Conservation (phyloP, 1,139 yeast species). For the Suhomyces maxii region DNA sequence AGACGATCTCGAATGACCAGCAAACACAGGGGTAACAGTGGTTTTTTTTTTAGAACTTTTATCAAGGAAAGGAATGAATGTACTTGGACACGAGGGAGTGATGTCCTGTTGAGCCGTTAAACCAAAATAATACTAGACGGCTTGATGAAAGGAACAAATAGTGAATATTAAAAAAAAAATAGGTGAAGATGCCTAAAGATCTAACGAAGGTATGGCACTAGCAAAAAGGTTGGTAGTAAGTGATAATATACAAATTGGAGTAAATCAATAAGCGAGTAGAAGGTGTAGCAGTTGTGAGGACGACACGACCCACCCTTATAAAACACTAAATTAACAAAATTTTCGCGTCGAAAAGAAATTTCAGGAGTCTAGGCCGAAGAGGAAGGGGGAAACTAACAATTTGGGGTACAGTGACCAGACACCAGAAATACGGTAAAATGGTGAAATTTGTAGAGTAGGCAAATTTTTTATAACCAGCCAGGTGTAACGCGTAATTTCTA, state of each 20-base stretch:
- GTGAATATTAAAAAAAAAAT: not conserved
- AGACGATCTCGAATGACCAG: too few species aligned
- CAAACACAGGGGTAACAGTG: too few species aligned
- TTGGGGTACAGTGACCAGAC: not conserved
- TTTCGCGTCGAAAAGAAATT: slow-evolving; percentile 11
- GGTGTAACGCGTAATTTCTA: too few species aligned
- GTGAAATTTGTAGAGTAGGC: too few species aligned
- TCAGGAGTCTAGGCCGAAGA: not conserved
- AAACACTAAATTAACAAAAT: not conserved
- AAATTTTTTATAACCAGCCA: too few species aligned
- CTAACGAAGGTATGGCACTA: not conserved
- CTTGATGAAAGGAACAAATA: too few species aligned
- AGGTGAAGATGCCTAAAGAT: not conserved
- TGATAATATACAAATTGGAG: not conserved
- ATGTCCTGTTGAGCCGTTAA: too few species aligned
- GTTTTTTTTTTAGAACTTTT: too few species aligned
- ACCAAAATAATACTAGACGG: too few species aligned
- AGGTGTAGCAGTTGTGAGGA: slow-evolving; percentile 2
- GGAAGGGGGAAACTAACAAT: not conserved
- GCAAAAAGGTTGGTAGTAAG: not conserved
- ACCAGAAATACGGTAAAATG: too few species aligned
- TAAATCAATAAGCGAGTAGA: not conserved
- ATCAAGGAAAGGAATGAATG: too few species aligned
- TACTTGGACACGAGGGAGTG: too few species aligned
- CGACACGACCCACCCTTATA: slow-evolving; percentile 5